Evolutionary conservation across 352 stramenopile species (phyloP), one percentile per base, ranked within the genome.

Genomic region (Pythium rhizo-oryzae): DNA sequence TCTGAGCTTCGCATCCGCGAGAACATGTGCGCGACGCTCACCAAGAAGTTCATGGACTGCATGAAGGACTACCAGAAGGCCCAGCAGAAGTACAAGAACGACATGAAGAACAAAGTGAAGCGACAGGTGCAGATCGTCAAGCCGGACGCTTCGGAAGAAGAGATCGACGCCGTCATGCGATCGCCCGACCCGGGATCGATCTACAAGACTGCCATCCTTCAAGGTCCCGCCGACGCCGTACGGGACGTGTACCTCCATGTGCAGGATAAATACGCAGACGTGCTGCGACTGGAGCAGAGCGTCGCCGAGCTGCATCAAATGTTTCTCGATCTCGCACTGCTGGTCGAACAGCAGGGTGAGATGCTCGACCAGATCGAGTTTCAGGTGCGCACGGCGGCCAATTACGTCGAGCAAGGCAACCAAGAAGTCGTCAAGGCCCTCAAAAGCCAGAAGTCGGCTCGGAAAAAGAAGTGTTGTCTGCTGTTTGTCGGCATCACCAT

Each of bases 241-340:
- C 87, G 93, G 56, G 89, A 98, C 73, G 82, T 98, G 39, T 98
- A 98, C 74, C 76, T 96, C 62, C 95, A 99, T 69, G 97, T 98
- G 43, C 89, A 97, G 62, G 96, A 98, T 68, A 99, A 99, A 74
- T 99, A 99, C 83, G 92, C 98, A 65, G 98, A 99, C 75, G 96
- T 99, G 19, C 80, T 99, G 39, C 91, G 90, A 41, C 80, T 99
- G 19, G 97, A 99, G 77, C 88, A 97, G 63, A 98, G 84, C 69
- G 97, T 99, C 28, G 91, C 96, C 2, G 97, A 99, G 71, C 81
- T 99, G 25, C 95, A 99, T 77, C 97, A 99, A 89, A 99, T 99
- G 97, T 99, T 99, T 77, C 80, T 99, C 53, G 98, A 99, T 80
- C 91, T 99, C 79, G 97, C 97, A 13, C 76, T 99, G 21, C 77